Conservation (phyloP, 768 basidiomycete genomes). For the Gloeophyllum trabeum region DNA sequence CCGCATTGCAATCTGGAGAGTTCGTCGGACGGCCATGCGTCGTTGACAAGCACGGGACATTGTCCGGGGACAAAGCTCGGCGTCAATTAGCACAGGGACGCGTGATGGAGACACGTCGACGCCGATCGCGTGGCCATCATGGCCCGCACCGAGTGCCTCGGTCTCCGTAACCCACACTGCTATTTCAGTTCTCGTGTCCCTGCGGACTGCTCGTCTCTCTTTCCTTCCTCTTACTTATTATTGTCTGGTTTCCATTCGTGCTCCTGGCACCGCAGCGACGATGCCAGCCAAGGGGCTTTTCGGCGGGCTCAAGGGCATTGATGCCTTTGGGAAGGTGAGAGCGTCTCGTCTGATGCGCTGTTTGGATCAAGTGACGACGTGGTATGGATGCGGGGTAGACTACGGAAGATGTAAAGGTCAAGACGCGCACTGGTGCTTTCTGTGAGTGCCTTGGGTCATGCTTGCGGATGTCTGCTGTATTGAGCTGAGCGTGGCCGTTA, state of each 20-base stretch:
- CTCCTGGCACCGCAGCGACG: neutral
- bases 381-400: constrained; percentile 43
- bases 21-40: no score
- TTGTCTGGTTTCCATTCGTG: neutral
- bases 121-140: neutral
- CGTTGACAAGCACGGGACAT: no score
- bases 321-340: constrained; percentile 97
- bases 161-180: neutral
- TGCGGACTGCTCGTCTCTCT: neutral
- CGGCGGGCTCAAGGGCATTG: constrained; percentile 76
- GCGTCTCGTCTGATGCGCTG: no score
- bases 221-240: neutral
- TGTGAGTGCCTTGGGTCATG: constrained; percentile 55
- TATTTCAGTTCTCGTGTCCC: no score
- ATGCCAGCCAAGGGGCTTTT: constrained; percentile 72
- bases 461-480: no score
- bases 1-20: no score
- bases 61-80: no score
- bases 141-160: neutral
- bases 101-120: constrained; percentile 2
- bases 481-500: constrained; percentile 6
- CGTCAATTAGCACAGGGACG: no score
- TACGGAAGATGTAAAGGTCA: constrained; percentile 98
- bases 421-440: constrained; percentile 88
- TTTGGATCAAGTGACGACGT: no score